A percentile compares a stretch with the other conserved stretches of the same genome.
phyloP scores from a whole-genome alignment of 371 early-diverging fungal genomes.

The Blakeslea trispora region DNA sequence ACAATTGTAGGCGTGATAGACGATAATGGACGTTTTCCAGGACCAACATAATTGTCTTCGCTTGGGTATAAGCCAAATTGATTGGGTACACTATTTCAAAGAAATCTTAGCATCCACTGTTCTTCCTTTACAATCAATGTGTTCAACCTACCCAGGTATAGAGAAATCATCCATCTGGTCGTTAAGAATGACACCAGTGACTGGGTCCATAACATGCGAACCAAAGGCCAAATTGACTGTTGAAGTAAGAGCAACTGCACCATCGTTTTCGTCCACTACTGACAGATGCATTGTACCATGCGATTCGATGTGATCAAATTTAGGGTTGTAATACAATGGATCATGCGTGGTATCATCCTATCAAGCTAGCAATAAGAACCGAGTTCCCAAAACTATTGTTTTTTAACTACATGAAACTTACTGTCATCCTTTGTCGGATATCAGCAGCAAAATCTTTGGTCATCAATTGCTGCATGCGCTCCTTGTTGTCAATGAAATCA shows the following conservation, averaged over 20 bases:
- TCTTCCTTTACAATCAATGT: not conserved
- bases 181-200: slow-evolving; percentile 97
- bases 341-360: slow-evolving; percentile 41
- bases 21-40: slow-evolving; percentile 93
- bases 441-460: slow-evolving; percentile 68
- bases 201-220: slow-evolving; percentile 87
- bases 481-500: slow-evolving; percentile 55
- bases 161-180: slow-evolving; percentile 99
- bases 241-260: slow-evolving; percentile 90
- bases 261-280: slow-evolving; percentile 82
- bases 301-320: slow-evolving; percentile 75
- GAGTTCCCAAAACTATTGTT: not conserved
- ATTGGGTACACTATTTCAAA: slow-evolving; percentile 60
- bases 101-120: not conserved
- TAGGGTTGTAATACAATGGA: slow-evolving; percentile 76
- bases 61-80: slow-evolving; percentile 85
- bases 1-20: slow-evolving; percentile 90
- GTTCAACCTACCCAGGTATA: slow-evolving; percentile 66
- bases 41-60: slow-evolving; percentile 81
- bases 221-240: slow-evolving; percentile 97
- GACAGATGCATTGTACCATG: slow-evolving; percentile 99
- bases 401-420: slow-evolving; percentile 30
- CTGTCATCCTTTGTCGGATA: slow-evolving; percentile 73
- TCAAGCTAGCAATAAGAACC: not conserved
- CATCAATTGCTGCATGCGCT: slow-evolving; percentile 61